Base-by-base conservation (phyloP, 2,329 filamentous ascomycete species). In the Penicillium sp. region DNA sequence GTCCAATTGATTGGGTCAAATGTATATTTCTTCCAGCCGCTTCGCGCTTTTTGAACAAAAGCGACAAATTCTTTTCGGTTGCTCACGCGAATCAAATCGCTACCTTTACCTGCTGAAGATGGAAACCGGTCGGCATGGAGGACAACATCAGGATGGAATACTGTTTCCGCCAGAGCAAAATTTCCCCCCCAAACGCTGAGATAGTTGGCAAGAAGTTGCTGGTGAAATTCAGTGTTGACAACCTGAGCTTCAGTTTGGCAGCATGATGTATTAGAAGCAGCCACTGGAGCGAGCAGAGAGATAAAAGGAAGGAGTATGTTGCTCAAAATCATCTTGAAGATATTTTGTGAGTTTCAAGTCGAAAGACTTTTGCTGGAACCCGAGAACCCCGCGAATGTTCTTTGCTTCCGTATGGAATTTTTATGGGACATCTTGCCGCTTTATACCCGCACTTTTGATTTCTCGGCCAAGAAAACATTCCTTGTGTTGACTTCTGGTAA, bases 1-100 rank as follows among this genome's bases (percentile, higher is more conserved):
- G 21, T 36, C 7, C 15, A 32, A 10, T 21, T 23, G 4, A 37
- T 20, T 13, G 46, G 36, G 23, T 21, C 24, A 10, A 36, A 51
- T 27, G 21, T 40, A 30, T 48, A 48, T 9, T 13, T 40, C 12
- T 32, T 26, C 45, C 45, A 41, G n/a, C 44, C 44, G n/a, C 5
- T 12, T 13, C 44, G 24, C 5, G 44, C 18, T 13, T 20, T 40
- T 9, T 41, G 13, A 17, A 49, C 46, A 46, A 55, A 46, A 7
- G 29, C 36, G 30, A 13, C 23, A 4, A 53, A 40, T 7, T 36
- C 18, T 4, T 49, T 24, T 30, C 34, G 17, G 21, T 44, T 56
- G 21, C 15, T 46, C 21, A 52, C 39, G 8, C 10, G 21, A 8
- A 27, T 49, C 21, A 46, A 23, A 9, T 15, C 18, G 20, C 47